phyloP scores from a whole-genome alignment of 768 basidiomycete genomes.

The Boletus eberwhitei region DNA sequence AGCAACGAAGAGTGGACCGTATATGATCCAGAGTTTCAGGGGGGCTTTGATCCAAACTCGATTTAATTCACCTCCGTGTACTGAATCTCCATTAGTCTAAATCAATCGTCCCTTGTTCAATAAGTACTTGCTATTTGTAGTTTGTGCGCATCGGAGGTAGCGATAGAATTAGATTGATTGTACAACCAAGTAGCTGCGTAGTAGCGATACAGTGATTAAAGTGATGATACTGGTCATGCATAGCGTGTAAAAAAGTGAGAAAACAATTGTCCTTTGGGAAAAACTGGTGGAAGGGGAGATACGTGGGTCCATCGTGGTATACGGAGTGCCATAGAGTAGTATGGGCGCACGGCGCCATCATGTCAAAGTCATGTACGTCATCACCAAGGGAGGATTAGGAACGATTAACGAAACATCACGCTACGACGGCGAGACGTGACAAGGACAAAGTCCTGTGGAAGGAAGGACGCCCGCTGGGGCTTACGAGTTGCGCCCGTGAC shows the following conservation, averaged over 20 bases:
- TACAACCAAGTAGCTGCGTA: background rate
- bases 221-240: background rate
- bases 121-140: background rate
- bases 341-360: conserved; percentile 19
- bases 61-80: background rate
- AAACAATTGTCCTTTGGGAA: conserved; percentile 4
- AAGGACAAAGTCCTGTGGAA: conserved; percentile 61
- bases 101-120: background rate
- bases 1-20: conserved; percentile 2
- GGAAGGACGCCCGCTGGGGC: conserved; percentile 48
- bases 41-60: background rate
- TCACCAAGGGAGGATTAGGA: background rate
- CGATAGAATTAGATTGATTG: background rate
- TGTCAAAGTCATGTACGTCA: conserved; percentile 12
- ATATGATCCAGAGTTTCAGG: background rate
- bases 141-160: background rate
- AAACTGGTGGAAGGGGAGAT: background rate
- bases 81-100: background rate
- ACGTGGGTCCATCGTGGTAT: conserved; percentile 4
- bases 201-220: conserved; percentile 14
- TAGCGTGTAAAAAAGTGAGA: background rate
- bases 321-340: background rate
- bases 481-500: conserved; percentile 53
- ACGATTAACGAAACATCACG: conserved; percentile 35
- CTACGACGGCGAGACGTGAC: conserved; percentile 56